Evolutionary conservation across 108 stramenopile species (phyloP), one percentile per base, ranked within the genome.

Genomic region (Fistulifera pelliculosa): DNA sequence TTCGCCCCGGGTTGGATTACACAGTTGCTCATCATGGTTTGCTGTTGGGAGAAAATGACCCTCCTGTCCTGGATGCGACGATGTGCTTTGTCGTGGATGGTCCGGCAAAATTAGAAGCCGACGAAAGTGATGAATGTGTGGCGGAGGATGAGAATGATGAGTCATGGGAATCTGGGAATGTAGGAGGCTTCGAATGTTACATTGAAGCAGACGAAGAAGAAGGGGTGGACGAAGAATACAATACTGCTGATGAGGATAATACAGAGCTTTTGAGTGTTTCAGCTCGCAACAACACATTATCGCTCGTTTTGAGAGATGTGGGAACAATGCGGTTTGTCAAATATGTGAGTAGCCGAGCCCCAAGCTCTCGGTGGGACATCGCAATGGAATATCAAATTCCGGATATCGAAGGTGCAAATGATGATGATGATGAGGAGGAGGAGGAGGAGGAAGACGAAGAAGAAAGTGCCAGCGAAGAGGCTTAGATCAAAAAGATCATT

Each of bases 261-360:
- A 85, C 86, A 1, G 78, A 94, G 49, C 68, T 97, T 17, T 56
- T 97, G 2, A 93, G 91, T 66, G 94, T 98, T 5, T 90, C 86
- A 13, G 94, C 95, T 26, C 83, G 85, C 50, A 78, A 87, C 64
- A 98, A 98, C 60, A 89, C 92, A 2, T 61, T 98, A 23, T 92
- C 85, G 13, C 58, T 98, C 21, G 95, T 96, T 16, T 88, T 86
- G 27, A 74, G 97, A 19, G 94, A 98, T 70, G 80, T 84, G 1
- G 93, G 86, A 21, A 91, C 94, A 21, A 83, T 96, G 90, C 64
- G 93, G 15, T 98, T 98, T 62, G 83, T 98, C 57, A 98, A 98
- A 69, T 98, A 96, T 58, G 81, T 96, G 6, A 82, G 89, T 25
- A 62, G 67, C 17, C 65, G 74, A 16, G 97, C 97, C 14, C 97